These are phyloP conservation scores for Ceratorhiza oryzae-sativae DNA, from an alignment of 1,284 basidiomycete species.

Conservation along the genomic window DNA sequence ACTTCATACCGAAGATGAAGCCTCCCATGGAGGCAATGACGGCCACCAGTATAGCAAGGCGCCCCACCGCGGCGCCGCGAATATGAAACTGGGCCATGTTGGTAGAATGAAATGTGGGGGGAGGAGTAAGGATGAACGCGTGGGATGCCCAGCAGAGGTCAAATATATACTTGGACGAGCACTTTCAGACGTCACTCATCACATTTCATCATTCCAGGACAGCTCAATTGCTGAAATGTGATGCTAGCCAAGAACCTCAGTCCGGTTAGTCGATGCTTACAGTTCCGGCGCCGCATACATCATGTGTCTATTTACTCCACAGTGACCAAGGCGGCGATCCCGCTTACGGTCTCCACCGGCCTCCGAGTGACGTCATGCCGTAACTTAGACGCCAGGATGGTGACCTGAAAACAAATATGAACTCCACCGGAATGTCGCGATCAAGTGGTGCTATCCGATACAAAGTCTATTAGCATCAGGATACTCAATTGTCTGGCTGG, in stretches of 20 bases:
- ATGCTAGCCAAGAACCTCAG: constrained; percentile 16
- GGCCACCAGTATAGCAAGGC: constrained; percentile 69
- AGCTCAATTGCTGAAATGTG: constrained; percentile 30
- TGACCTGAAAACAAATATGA: not conserved
- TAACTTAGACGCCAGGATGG: not conserved
- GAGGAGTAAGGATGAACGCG: constrained; percentile 7
- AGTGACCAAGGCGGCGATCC: constrained; percentile 4
- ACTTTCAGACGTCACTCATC: constrained; percentile 6
- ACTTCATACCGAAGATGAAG: constrained; percentile 68
- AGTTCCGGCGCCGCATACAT: not conserved
- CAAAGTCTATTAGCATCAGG: not conserved
- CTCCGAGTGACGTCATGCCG: constrained; percentile 20
- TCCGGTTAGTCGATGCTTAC: not conserved
- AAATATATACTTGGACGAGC: constrained; percentile 8
- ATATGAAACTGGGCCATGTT: constrained; percentile 28
- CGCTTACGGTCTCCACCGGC: not conserved
- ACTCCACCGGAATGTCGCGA: not conserved
- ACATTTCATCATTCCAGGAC: constrained; percentile 4
- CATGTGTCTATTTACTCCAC: not conserved
- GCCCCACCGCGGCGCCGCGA: constrained; percentile 47
- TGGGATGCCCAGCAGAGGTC: not conserved
- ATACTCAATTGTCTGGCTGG: not conserved
- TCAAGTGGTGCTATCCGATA: not conserved
- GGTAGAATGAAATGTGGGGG: not conserved
- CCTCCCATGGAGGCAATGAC: constrained; percentile 79